A percentile compares a stretch with the other conserved stretches of the same genome.
phyloP scores from a whole-genome alignment of 192 early-diverging fungal genomes.

The Obelidium mucronatum region DNA sequence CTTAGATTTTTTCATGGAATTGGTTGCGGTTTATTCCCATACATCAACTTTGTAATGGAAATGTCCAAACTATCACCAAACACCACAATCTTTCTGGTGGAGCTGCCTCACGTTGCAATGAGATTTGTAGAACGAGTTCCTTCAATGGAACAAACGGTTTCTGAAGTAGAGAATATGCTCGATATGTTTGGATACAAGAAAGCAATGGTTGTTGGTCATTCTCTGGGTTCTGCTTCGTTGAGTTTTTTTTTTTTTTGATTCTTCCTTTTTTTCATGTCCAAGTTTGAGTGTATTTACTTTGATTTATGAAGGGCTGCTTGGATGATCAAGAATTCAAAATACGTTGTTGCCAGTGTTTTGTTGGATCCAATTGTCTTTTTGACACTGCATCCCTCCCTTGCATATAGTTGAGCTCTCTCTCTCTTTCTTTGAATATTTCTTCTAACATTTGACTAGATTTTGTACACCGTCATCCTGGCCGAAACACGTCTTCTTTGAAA shows the following conservation, averaged over 20 bases:
- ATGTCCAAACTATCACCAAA: neutral
- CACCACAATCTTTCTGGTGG: conserved; percentile 29
- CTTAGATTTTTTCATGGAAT: conserved; percentile 41
- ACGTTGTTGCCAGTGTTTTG: conserved; percentile 57
- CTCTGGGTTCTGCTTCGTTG: conserved; percentile 62
- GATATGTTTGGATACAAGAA: conserved; percentile 51
- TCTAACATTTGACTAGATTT: conserved; percentile 26
- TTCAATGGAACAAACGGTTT: conserved; percentile 58
- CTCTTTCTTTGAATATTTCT: neutral
- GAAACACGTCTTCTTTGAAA: conserved; percentile 24
- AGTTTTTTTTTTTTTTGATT: neutral
- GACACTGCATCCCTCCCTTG: conserved; percentile 61
- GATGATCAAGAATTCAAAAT: conserved; percentile 60
- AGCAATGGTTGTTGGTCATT: conserved; percentile 71
- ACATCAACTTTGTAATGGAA: conserved; percentile 21
- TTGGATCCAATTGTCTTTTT: conserved; percentile 73
- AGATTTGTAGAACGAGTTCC: conserved; percentile 63
- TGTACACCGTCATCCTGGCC: conserved; percentile 42
- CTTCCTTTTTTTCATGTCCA: no score
- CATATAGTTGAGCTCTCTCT: conserved; percentile 49
- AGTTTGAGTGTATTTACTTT: neutral
- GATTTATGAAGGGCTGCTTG: conserved; percentile 49
- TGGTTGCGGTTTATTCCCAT: conserved; percentile 27
- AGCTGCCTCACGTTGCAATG: conserved; percentile 52
- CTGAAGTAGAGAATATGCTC: conserved; percentile 64